Evolutionary conservation across 2,329 filamentous ascomycete species (phyloP), one percentile per base, ranked within the genome.

Genomic region (Septoria linicola): DNA sequence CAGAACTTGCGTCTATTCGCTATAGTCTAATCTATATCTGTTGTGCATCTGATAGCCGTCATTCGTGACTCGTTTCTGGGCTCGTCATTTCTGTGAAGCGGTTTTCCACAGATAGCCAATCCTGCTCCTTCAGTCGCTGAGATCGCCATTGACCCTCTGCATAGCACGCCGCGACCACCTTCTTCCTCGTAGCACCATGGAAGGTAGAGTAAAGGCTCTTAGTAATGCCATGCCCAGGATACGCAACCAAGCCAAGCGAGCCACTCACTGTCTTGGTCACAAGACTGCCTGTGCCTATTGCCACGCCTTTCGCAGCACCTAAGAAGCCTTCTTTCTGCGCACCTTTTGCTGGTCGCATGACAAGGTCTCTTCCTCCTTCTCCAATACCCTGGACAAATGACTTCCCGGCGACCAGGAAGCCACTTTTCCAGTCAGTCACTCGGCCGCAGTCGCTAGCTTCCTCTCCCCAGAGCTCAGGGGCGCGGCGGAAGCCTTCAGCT

Each of bases 401-500:
- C 68, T 87, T 90, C 2, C 86, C 82, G 3, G 89, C 90, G 34
- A 89, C 83, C 54, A 78, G 83, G 27, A 95, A 70, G 0, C 90
- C 90, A 55, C 84, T 88, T 45, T 82, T 78, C 83, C 85, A 0
- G 87, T 89, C 4, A 95, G 87, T 59, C 88, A 89, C 49, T 89
- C 85, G 1, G 80, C 76, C 11, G 86, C 84, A 7, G 88, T 79
- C 1, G 95, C 83, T 1, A 10, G 84, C 90, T 1, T 88, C 82
- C 63, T 95, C 89, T 31, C 90, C 87, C 66, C 95, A 96, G 1
- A 96, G 73, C 57, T 81, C 83, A 0, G 90, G 90, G 3, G 87
- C 84, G 61, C 96, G 95, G 65, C 92, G 85, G 66, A 96, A 93
- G 0, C 91, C 91, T 68, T 87, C 87, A 0, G 90, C 87, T 31